These are phyloP conservation scores for Coemansia sp. DNA, from an alignment of 192 early-diverging fungal species.

Conservation along the genomic window DNA sequence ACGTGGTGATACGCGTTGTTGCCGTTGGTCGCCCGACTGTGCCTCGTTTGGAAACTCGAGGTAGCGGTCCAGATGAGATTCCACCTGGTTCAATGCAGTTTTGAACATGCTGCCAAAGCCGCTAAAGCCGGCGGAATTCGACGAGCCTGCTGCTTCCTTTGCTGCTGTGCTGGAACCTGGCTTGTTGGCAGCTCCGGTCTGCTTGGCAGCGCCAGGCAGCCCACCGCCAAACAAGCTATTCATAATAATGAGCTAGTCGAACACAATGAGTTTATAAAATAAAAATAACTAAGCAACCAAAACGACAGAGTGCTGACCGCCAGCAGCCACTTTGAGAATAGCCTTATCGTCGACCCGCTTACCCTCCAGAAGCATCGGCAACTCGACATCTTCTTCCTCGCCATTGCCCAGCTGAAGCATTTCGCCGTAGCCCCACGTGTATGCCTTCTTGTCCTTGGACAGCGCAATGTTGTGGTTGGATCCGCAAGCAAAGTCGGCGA, in stretches of 20 bases:
- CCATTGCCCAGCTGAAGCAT: constrained; percentile 80
- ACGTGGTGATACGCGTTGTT: constrained; percentile 8
- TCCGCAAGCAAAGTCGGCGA: constrained; percentile 60
- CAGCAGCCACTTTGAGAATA: constrained; percentile 64
- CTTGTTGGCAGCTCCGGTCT: constrained; percentile 6
- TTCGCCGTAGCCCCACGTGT: constrained; percentile 89
- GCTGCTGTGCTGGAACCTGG: background rate
- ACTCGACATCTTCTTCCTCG: constrained; percentile 67
- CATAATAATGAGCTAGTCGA: constrained; percentile 13
- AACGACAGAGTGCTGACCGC: constrained; percentile 69
- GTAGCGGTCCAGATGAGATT: constrained; percentile 72
- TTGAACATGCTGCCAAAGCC: constrained; percentile 70
- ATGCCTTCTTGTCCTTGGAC: constrained; percentile 60
- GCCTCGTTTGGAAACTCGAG: constrained; percentile 59
- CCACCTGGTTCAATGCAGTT: constrained; percentile 70
- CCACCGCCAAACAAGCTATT: constrained; percentile 39
- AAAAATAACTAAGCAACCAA: constrained; percentile 15
- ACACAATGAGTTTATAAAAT: constrained; percentile 1
- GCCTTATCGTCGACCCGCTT: constrained; percentile 67
- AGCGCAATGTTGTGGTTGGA: constrained; percentile 61
- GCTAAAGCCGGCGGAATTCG: constrained; percentile 1
- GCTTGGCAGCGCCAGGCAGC: constrained; percentile 14
- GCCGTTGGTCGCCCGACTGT: constrained; percentile 11
- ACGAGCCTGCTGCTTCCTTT: constrained; percentile 1
- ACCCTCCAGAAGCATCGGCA: constrained; percentile 61